Conservation (phyloP, 331 rosid species). For the Acacia pycnantha region DNA sequence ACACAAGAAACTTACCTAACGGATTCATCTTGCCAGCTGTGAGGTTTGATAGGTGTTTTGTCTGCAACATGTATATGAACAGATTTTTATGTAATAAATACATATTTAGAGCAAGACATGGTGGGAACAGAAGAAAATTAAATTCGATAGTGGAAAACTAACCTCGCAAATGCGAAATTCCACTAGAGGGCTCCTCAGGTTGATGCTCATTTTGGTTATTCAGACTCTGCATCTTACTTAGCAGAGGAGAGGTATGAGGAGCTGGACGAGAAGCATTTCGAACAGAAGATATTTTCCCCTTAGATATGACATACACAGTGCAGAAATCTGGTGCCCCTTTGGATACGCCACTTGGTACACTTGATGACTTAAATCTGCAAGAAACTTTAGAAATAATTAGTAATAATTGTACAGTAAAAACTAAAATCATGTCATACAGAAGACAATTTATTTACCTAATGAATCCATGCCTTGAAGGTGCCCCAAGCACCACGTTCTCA, state of each 20-base stretch:
- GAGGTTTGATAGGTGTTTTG: slow-evolving; percentile 56
- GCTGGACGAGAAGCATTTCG: slow-evolving; percentile 65
- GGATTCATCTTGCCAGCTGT: slow-evolving; percentile 41
- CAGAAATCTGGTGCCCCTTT: slow-evolving; percentile 89
- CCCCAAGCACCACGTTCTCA: slow-evolving; percentile 75
- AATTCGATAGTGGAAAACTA: slow-evolving; percentile 25
- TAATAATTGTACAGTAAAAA: not conserved
- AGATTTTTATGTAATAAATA: not conserved
- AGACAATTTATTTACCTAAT: slow-evolving; percentile 54
- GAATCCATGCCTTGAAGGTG: slow-evolving; percentile 79
- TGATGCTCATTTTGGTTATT: slow-evolving; percentile 28
- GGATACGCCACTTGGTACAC: slow-evolving; percentile 52
- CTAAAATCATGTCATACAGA: not conserved
- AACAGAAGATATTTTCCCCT: slow-evolving; percentile 71
- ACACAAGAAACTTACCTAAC: slow-evolving; percentile 36
- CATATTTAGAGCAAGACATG: not conserved
- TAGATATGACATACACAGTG: slow-evolving; percentile 67
- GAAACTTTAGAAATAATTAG: slow-evolving; percentile 4
- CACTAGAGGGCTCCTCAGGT: slow-evolving; percentile 36
- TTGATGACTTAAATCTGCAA: slow-evolving; percentile 73
- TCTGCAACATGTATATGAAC: slow-evolving; percentile 27
- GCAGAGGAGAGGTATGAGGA: slow-evolving; percentile 69
- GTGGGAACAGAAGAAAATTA: not conserved
- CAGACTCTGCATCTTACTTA: slow-evolving; percentile 36
- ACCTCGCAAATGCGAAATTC: slow-evolving; percentile 49